Base-by-base conservation (phyloP, 805 yeast species). In the Debaryomyces castellii region DNA sequence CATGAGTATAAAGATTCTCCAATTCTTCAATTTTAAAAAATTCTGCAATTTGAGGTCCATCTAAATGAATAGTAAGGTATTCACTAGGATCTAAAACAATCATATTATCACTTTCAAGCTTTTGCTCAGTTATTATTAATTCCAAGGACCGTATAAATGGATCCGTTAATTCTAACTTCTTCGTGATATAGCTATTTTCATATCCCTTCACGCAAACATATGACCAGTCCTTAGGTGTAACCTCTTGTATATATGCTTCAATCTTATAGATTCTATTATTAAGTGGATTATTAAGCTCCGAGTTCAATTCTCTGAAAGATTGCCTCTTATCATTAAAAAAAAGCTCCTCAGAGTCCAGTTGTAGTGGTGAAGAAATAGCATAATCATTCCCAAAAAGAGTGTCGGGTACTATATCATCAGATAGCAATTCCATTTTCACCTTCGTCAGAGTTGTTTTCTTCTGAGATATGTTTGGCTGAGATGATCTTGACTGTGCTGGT, bases 191-290 rank as follows among this genome's bases (percentile, higher is more conserved):
- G 25, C 45, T 42, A 12, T 34, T 12, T 10, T 48, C 47, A 45
- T 58, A 69, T 27, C 52, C 42, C 42, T 69, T 69, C 16, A 62
- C 53, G 48, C 71, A 67, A 1, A 63, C 39, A 16, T 56, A 58
- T 17, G 51, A 40, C 47, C 62, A 54, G 43, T 66, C 63, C 1
- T 39, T 43, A 0, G 74, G 74, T 4, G 56, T 48, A 9, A 52
- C 40, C 2, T 62, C 68, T 2, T 54, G 59, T 2, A 67, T 35
- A 20, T 42, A 46, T 2, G 60, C 67, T 4, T 44, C 37, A 3
- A 55, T 54, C 10, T 40, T 44, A 49, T 55, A 64, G 1, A 57
- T 39, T 18, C 38, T 41, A 35, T 45, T 45, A 12, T 46, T 49
- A 11, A 30, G 10, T 28, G 40, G 12, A 39, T 28, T 27, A 9